Conservation (phyloP, 129 eudicot species). For the Saposhnikovia divaricata region DNA sequence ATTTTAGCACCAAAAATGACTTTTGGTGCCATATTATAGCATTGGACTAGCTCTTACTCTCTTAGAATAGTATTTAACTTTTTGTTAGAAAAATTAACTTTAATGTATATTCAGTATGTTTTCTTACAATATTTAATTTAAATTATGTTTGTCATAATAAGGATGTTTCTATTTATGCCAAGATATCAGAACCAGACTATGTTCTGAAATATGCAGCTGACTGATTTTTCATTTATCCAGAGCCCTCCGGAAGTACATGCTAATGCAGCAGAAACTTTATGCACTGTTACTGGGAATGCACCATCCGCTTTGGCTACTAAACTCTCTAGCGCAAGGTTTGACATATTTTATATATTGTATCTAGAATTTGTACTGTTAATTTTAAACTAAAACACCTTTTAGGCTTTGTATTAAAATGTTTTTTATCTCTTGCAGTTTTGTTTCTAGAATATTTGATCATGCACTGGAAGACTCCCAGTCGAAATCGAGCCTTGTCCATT, state of each 20-base stretch:
- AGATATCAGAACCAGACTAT: background rate
- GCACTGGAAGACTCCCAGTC: constrained; percentile 80
- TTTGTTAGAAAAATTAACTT: no score
- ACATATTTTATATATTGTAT: constrained; percentile 3
- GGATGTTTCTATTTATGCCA: background rate
- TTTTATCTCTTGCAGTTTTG: constrained; percentile 43
- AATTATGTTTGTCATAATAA: background rate
- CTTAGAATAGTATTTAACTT: no score
- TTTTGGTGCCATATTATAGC: no score
- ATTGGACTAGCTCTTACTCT: no score
- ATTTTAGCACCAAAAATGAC: no score
- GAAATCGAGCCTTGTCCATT: constrained; percentile 73
- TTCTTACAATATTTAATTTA: background rate
- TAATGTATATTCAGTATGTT: no score
- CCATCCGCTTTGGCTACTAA: constrained; percentile 76
- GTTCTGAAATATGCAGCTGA: background rate
- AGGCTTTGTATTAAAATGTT: background rate
- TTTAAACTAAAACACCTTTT: background rate
- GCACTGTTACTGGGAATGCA: constrained; percentile 68
- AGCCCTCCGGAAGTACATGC: constrained; percentile 83
- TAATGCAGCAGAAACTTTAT: constrained; percentile 84
- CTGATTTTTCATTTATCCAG: constrained; percentile 22
- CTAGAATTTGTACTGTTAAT: background rate
- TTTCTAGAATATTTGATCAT: constrained; percentile 68
- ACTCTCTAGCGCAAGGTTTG: constrained; percentile 78